Percentiles rank a stretch among this genome's conserved stretches.
Evolutionary conservation across 1,284 basidiomycete genomes (phyloP).

Genomic region (Sanguinoderma infundibulare): DNA sequence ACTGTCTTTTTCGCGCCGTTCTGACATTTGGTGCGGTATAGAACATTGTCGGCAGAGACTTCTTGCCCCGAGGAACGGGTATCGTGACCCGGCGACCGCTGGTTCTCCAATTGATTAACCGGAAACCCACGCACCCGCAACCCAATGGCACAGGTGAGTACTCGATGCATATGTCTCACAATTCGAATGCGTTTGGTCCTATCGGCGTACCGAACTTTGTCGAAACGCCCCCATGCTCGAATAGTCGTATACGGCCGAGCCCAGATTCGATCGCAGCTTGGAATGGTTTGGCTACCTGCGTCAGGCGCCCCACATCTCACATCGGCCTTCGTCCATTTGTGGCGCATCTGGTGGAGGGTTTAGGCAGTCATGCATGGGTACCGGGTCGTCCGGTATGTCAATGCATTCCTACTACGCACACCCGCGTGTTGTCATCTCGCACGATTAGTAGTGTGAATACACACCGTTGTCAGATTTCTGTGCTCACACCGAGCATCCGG

Average conservation of each 20-base stretch:
- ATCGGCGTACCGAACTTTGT: background rate
- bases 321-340: background rate
- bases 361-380: too few relatives aligned
- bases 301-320: background rate
- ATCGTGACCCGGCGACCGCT: conserved; percentile 96
- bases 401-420: too few relatives aligned
- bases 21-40: conserved; percentile 37
- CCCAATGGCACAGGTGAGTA: conserved; percentile 51
- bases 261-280: background rate
- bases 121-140: conserved; percentile 56
- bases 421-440: too few relatives aligned
- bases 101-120: conserved; percentile 94
- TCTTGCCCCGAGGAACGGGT: conserved; percentile 95
- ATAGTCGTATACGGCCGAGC: background rate
- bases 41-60: conserved; percentile 98
- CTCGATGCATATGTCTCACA: background rate
- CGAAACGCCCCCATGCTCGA: background rate
- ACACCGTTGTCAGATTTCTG: too few relatives aligned
- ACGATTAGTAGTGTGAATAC: too few relatives aligned
- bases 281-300: background rate
- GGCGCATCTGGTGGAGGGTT: too few relatives aligned
- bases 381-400: too few relatives aligned
- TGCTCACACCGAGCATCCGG: too few relatives aligned
- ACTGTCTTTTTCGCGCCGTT: background rate
- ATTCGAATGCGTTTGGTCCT: background rate